phyloP scores from a whole-genome alignment of 352 stramenopile genomes.

The Hyphochytrium catenoides region DNA sequence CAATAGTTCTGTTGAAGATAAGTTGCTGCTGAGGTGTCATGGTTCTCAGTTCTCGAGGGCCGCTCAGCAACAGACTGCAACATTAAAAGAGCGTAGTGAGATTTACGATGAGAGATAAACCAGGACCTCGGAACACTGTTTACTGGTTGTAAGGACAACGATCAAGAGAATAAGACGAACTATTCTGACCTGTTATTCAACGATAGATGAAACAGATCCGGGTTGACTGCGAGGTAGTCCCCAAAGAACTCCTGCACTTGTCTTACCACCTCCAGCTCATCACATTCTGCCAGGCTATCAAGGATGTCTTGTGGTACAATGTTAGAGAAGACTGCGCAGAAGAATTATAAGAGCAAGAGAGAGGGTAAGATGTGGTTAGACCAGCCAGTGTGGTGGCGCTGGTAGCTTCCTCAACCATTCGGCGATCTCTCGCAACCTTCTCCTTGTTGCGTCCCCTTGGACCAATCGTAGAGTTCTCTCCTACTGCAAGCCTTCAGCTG shows the following conservation, averaged over 20 bases:
- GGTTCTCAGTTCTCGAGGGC: constrained; percentile 16
- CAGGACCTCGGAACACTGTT: too few species aligned
- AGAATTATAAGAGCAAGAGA: too few species aligned
- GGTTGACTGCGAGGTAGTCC: constrained; percentile 93
- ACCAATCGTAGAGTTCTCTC: too few species aligned
- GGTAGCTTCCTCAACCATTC: too few species aligned
- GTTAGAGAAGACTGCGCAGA: constrained; percentile 97
- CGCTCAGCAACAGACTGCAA: constrained; percentile 1
- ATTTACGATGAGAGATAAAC: too few species aligned
- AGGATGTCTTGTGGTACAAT: constrained; percentile 79
- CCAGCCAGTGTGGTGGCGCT: too few species aligned
- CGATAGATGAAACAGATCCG: constrained; percentile 92
- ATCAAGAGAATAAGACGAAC: constrained; percentile 6
- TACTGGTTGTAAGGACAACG: constrained; percentile 2
- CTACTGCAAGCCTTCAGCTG: too few species aligned
- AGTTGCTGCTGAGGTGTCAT: constrained; percentile 15
- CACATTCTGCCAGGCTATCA: constrained; percentile 79
- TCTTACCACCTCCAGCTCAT: constrained; percentile 77
- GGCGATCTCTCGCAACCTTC: too few species aligned
- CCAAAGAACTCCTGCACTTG: constrained; percentile 97
- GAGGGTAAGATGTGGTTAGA: too few species aligned
- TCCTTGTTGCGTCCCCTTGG: too few species aligned
- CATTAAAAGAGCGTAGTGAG: too few species aligned
- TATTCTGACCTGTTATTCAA: constrained; percentile 45
- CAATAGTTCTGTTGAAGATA: too few species aligned